phyloP scores from a whole-genome alignment of 148 eudicot genomes.

The Diospyros kaki region DNA sequence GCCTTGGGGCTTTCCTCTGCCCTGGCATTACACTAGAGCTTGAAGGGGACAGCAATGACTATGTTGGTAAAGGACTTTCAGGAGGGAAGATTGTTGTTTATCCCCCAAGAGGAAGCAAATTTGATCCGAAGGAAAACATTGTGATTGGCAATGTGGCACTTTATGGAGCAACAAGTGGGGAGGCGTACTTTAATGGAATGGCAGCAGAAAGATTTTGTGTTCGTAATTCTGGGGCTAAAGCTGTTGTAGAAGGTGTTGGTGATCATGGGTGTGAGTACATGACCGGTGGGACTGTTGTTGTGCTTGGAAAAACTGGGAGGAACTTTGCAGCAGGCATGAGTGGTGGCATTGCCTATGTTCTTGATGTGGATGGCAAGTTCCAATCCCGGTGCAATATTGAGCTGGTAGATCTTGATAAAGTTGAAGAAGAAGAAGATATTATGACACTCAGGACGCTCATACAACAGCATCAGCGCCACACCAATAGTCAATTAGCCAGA shows the following conservation, averaged over 20 bases:
- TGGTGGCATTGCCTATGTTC: constrained; percentile 91
- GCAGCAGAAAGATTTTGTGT: constrained; percentile 98
- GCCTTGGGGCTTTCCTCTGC: constrained; percentile 96
- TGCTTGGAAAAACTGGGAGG: constrained; percentile 90
- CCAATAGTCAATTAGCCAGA: constrained; percentile 76
- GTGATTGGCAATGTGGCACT: constrained; percentile 98
- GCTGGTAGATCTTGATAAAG: constrained; percentile 92
- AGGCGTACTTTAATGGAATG: constrained; percentile 97
- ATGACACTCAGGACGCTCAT: constrained; percentile 84
- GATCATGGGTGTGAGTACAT: constrained; percentile 99
- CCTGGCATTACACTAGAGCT: constrained; percentile 93
- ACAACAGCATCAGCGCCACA: constrained; percentile 97
- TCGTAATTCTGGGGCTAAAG: constrained; percentile 92
- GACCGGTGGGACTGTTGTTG: constrained; percentile 95
- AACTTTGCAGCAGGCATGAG: constrained; percentile 99
- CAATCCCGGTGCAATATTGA: constrained; percentile 69
- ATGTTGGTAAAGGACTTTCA: constrained; percentile 96
- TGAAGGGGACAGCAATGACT: constrained; percentile 98
- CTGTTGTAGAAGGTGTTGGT: constrained; percentile 99
- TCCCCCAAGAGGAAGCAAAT: constrained; percentile 79
- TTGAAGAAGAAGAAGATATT: constrained; percentile 90
- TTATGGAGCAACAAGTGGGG: constrained; percentile 89
- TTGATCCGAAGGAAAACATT: constrained; percentile 96
- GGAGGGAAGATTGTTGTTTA: constrained; percentile 94
- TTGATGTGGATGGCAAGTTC: constrained; percentile 69